Conservation (phyloP, 768 basidiomycete genomes). For the Lactarius indigo region DNA sequence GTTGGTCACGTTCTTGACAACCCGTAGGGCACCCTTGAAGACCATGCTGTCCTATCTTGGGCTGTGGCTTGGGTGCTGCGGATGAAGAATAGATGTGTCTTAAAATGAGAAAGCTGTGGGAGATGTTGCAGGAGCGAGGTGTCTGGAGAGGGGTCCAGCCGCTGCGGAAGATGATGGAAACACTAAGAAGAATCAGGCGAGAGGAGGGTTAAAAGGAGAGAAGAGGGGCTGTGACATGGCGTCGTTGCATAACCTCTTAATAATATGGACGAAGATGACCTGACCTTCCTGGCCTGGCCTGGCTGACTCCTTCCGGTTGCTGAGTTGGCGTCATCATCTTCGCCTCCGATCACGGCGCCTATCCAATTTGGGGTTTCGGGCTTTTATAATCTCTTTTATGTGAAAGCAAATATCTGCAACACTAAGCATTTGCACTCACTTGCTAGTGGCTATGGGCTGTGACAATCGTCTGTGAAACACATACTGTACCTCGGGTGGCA, state of each 20-base stretch:
- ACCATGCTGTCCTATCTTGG: conserved; percentile 12
- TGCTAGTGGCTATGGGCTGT: neutral
- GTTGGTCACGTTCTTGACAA: conserved; percentile 90
- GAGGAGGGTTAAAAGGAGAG: neutral
- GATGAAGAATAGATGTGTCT: neutral
- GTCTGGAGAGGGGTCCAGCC: neutral
- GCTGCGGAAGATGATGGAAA: neutral
- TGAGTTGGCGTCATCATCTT: neutral
- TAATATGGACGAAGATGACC: neutral
- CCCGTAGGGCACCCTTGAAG: conserved; percentile 66
- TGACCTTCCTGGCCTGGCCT: neutral
- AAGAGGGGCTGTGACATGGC: neutral
- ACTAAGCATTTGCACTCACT: neutral
- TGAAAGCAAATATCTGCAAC: neutral
- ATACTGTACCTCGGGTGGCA: too few species aligned
- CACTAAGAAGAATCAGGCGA: conserved; percentile 2
- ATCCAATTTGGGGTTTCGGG: neutral
- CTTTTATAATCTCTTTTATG: neutral
- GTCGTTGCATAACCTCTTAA: neutral
- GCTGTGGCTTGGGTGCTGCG: neutral
- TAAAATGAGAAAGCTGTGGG: neutral
- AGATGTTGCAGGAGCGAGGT: neutral
- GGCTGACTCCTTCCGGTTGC: neutral
- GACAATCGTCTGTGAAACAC: neutral
- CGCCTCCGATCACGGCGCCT: neutral